Base-by-base conservation (phyloP, 2,329 filamentous ascomycete species). In the Tolypocladium endophyticum region DNA sequence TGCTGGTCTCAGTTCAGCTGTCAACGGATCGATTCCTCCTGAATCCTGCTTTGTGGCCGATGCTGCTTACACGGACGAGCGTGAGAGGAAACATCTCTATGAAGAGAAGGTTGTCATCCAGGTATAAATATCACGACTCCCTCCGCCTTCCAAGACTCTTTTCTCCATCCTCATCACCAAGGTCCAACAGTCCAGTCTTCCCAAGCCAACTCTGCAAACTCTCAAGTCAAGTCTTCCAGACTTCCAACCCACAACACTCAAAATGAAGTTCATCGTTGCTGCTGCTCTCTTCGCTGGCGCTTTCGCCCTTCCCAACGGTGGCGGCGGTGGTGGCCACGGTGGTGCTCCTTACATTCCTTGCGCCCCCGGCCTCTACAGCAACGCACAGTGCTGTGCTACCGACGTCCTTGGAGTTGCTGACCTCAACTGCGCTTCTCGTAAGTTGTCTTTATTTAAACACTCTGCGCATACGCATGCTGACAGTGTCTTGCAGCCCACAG, bases 201-300 rank as follows among this genome's bases (percentile, higher is more conserved):
- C 33, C 33, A 30, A 35, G 30, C 4, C 30, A 35, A n/a, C 50
- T 53, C n/a, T 53, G 3, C 50, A 53, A 35, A 8, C 30, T 25
- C 50, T 6, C 50, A 20, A 16, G 30, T 56, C 30, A 28, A 52
- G 20, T 55, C 38, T 41, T 25, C 20, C 38, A 28, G 50, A 60
- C 39, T 38, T 30, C 20, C 43, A 36, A 39, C 23, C 23, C 50
- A 9, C 18, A 52, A 41, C 36, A 16, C 7, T 59, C 64, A 65
- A 59, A 39, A 66, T 66, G 64, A 62, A 66, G 61, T 62, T 64
- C 62, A 45, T 65, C 39, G 53, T 58, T 43, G 50, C 61, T 52
- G 38, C 60, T 52, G 63, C 64, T 28, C 60, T 66, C 45, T 59
- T 63, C 28, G 58, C 63, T 41, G 55, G 63, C 55, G 64, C 58